Percentiles rank a stretch among this genome's conserved stretches.
Evolutionary conservation across 805 yeast species (phyloP).

Genomic region (Pichia heedii): DNA sequence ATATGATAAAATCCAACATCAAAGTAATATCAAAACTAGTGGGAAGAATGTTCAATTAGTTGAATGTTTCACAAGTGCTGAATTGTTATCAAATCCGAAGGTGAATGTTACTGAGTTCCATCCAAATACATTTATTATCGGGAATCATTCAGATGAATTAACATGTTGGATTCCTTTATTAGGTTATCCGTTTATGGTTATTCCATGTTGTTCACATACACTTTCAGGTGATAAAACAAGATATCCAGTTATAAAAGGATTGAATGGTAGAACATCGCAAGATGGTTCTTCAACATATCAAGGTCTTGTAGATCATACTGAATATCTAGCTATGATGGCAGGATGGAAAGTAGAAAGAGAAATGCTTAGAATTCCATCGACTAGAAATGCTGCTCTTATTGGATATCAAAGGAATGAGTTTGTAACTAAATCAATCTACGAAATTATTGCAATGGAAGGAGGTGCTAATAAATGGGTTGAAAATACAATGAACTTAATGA

Average conservation of each 20-base stretch:
- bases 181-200: conserved; percentile 80
- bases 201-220: conserved; percentile 92
- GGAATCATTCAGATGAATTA: conserved; percentile 91
- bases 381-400: conserved; percentile 84
- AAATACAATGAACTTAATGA: conserved; percentile 62
- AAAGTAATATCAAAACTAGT: conserved; percentile 10
- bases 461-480: conserved; percentile 91
- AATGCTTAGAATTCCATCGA: conserved; percentile 86
- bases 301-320: conserved; percentile 79
- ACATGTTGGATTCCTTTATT: conserved; percentile 93
- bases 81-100: conserved; percentile 41
- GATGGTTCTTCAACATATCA: conserved; percentile 60
- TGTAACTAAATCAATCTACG: conserved; percentile 35
- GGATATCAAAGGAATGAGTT: conserved; percentile 39
- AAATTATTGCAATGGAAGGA: conserved; percentile 65
- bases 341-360: conserved; percentile 88
- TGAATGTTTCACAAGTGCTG: conserved; percentile 46
- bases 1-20: conserved; percentile 18
- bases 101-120: conserved; percentile 63
- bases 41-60: conserved; percentile 33
- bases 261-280: conserved; percentile 5
- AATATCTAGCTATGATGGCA: conserved; percentile 48
- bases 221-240: conserved; percentile 68
- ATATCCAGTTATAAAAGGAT: conserved; percentile 40
- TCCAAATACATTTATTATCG: conserved; percentile 69